A percentile compares a stretch with the other conserved stretches of the same genome.
Conservation (phyloP, 176 grass and related monocot genomes). For the Tuctoria greenei region DNA sequence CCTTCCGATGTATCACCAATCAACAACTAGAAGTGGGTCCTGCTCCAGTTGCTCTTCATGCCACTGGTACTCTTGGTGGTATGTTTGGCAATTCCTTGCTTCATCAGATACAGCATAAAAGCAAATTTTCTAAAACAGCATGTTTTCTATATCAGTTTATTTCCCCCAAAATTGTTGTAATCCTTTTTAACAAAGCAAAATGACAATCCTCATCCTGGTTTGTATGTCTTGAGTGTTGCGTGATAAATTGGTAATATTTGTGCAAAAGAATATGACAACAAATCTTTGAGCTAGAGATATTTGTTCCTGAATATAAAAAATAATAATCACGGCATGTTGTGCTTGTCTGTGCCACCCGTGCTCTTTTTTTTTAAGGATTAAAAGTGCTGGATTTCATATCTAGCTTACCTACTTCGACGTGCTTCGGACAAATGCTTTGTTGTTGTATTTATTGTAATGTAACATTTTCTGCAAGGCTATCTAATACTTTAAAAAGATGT, state of each 20-base stretch:
- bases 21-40: neutral
- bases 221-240: neutral
- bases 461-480: neutral
- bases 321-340: neutral
- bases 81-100: neutral
- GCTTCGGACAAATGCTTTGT: too few species aligned
- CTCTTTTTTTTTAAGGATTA: too few species aligned
- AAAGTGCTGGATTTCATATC: too few species aligned
- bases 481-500: neutral
- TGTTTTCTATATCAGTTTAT: too few species aligned
- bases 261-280: neutral
- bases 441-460: neutral
- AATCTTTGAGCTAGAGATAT: neutral
- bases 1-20: neutral
- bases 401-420: too few species aligned
- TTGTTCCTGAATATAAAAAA: neutral
- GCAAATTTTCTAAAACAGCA: neutral
- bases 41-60: neutral
- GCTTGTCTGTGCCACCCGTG: neutral
- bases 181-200: neutral
- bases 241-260: neutral
- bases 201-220: neutral
- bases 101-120: neutral
- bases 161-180: neutral
- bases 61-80: neutral